Conservation (phyloP, 2,329 filamentous ascomycete genomes). For the Arthrobotrys megalospora region DNA sequence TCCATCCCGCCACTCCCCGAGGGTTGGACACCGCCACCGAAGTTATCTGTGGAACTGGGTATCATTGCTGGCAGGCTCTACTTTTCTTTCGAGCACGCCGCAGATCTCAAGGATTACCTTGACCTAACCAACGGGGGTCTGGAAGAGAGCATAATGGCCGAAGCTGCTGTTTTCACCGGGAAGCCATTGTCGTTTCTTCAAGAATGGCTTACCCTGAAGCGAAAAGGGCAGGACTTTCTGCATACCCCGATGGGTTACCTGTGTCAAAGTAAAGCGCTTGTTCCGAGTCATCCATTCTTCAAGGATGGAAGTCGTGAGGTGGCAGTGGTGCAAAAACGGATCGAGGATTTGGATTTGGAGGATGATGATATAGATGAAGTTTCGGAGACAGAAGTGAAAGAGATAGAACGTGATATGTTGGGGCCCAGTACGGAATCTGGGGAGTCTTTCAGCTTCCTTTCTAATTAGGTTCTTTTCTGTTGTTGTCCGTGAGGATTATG, state of each 20-base stretch:
- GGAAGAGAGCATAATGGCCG: constrained; percentile 25
- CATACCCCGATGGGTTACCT: constrained; percentile 76
- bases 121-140: background rate
- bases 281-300: constrained; percentile 72
- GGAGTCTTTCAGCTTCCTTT: background rate
- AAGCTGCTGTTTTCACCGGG: constrained; percentile 63
- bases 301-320: background rate
- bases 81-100: constrained; percentile 71
- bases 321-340: background rate
- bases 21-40: constrained; percentile 69
- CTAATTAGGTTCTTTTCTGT: background rate
- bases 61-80: constrained; percentile 76
- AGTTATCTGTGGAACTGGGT: constrained; percentile 74
- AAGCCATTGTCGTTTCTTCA: constrained; percentile 71
- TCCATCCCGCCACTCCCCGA: constrained; percentile 70
- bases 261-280: constrained; percentile 71
- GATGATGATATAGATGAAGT: background rate
- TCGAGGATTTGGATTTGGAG: constrained; percentile 8
- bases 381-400: background rate
- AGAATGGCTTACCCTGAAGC: constrained; percentile 73
- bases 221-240: constrained; percentile 73
- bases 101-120: constrained; percentile 65
- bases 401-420: background rate
- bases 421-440: background rate
- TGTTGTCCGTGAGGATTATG: background rate